phyloP scores from a whole-genome alignment of 768 basidiomycete genomes.

The Boletus reticuloceps region DNA sequence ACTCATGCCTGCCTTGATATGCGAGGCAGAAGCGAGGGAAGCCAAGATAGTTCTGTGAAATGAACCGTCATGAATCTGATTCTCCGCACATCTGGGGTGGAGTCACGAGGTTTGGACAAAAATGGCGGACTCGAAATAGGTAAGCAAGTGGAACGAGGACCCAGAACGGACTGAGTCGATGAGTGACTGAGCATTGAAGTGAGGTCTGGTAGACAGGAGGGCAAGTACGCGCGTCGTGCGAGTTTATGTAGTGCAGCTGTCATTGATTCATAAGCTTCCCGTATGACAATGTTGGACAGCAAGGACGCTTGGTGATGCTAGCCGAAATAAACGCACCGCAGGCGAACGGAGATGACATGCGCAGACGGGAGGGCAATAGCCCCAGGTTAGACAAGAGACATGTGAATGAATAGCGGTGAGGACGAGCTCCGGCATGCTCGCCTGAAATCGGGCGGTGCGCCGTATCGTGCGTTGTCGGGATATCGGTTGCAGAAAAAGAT shows the following conservation, averaged over 20 bases:
- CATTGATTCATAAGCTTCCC: not conserved
- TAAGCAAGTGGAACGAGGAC: constrained; percentile 9
- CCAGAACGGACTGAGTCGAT: not conserved
- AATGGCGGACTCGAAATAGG: constrained; percentile 15
- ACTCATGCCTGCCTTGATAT: constrained; percentile 24
- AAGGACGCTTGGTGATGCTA: not conserved
- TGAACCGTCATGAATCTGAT: constrained; percentile 22
- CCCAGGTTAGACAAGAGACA: not conserved
- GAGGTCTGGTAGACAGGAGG: constrained; percentile 9
- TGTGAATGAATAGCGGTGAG: constrained; percentile 1
- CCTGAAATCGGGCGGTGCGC: not conserved
- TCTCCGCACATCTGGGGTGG: constrained; percentile 29
- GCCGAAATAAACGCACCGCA: constrained; percentile 8
- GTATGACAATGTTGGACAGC: not conserved
- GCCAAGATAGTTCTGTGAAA: constrained; percentile 16
- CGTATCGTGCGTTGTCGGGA: not conserved
- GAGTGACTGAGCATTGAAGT: not conserved
- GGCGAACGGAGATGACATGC: constrained; percentile 17
- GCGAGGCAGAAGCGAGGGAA: constrained; percentile 23
- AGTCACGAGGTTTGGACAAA: constrained; percentile 15
- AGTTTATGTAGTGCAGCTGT: constrained; percentile 11
- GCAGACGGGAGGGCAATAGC: not conserved
- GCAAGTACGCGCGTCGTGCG: not conserved
- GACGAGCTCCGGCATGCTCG: constrained; percentile 2
- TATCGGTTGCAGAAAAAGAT: not conserved